A percentile compares a stretch with the other conserved stretches of the same genome.
These are phyloP conservation scores for Trametes pubescens DNA, from an alignment of 1,284 basidiomycete genomes.

Conservation along the genomic window DNA sequence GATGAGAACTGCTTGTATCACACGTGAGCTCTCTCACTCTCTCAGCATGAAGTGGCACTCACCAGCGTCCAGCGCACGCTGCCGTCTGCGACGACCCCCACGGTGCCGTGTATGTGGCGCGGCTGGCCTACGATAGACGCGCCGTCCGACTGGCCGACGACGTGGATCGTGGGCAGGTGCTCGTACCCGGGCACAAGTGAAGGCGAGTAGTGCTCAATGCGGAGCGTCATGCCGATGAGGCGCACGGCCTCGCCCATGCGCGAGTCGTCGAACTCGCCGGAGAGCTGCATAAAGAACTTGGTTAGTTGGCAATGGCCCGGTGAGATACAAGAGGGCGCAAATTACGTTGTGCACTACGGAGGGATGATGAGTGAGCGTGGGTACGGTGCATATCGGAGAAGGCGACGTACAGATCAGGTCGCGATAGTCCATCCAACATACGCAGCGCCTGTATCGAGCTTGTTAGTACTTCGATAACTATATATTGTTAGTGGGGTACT, in stretches of 20 bases:
- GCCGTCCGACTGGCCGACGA: conserved; percentile 55
- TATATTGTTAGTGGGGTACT: conserved; percentile 2
- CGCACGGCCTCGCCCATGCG: conserved; percentile 57
- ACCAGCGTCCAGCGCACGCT: conserved; percentile 64
- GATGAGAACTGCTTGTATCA: conserved; percentile 33
- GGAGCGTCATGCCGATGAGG: conserved; percentile 62
- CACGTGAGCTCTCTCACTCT: background rate
- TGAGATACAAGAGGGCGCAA: conserved; percentile 30
- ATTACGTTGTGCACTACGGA: conserved; percentile 43
- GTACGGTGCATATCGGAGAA: conserved; percentile 4
- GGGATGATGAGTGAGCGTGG: background rate
- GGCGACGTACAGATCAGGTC: conserved; percentile 55
- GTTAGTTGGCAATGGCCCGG: conserved; percentile 6
- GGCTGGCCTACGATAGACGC: conserved; percentile 36
- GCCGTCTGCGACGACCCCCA: conserved; percentile 60
- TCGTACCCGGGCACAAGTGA: conserved; percentile 45
- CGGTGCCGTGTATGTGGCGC: conserved; percentile 51
- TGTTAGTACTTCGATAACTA: background rate
- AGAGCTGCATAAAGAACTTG: conserved; percentile 35
- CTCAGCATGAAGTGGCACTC: conserved; percentile 23
- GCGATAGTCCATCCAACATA: conserved; percentile 67
- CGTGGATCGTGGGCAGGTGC: conserved; percentile 57
- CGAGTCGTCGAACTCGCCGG: conserved; percentile 43
- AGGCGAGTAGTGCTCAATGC: conserved; percentile 50
- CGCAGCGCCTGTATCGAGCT: conserved; percentile 44